phyloP scores from a whole-genome alignment of 129 eudicot species.

The Logfia minima region DNA sequence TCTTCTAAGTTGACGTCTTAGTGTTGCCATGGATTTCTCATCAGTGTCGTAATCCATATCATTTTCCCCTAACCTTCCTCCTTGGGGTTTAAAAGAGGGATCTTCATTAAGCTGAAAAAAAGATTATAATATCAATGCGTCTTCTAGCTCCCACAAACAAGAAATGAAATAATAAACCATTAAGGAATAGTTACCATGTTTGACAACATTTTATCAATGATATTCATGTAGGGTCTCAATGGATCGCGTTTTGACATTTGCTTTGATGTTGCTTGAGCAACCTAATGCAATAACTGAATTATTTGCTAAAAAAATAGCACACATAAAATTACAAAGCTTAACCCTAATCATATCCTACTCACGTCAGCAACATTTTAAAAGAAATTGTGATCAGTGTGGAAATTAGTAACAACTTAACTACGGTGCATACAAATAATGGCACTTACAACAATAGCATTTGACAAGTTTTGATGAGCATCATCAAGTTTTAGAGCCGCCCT shows the following conservation, averaged over 20 bases:
- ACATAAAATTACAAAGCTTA: neutral
- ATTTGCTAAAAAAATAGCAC: slow-evolving; percentile 14
- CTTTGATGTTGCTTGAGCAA: slow-evolving; percentile 95
- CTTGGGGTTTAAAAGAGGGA: slow-evolving; percentile 94
- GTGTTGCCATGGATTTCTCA: slow-evolving; percentile 78
- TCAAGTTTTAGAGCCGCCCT: slow-evolving; percentile 86
- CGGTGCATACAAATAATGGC: neutral
- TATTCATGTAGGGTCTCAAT: slow-evolving; percentile 81
- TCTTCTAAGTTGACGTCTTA: slow-evolving; percentile 75
- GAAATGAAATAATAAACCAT: slow-evolving; percentile 14
- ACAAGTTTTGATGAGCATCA: slow-evolving; percentile 87
- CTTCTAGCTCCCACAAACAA: slow-evolving; percentile 7
- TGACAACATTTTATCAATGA: slow-evolving; percentile 70
- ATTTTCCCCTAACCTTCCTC: slow-evolving; percentile 90
- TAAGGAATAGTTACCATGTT: slow-evolving; percentile 57
- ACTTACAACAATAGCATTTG: slow-evolving; percentile 96
- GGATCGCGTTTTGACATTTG: slow-evolving; percentile 97
- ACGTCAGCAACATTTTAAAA: neutral
- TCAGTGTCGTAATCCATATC: slow-evolving; percentile 97
- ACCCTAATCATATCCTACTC: slow-evolving; percentile 12
- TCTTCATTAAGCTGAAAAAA: slow-evolving; percentile 66
- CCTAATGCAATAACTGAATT: slow-evolving; percentile 49
- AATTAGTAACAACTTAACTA: neutral
- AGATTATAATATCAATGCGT: neutral
- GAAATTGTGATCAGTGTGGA: neutral